These are phyloP conservation scores for Chrysochromulina parva DNA, from an alignment of 78 protist genomes.

Conservation along the genomic window DNA sequence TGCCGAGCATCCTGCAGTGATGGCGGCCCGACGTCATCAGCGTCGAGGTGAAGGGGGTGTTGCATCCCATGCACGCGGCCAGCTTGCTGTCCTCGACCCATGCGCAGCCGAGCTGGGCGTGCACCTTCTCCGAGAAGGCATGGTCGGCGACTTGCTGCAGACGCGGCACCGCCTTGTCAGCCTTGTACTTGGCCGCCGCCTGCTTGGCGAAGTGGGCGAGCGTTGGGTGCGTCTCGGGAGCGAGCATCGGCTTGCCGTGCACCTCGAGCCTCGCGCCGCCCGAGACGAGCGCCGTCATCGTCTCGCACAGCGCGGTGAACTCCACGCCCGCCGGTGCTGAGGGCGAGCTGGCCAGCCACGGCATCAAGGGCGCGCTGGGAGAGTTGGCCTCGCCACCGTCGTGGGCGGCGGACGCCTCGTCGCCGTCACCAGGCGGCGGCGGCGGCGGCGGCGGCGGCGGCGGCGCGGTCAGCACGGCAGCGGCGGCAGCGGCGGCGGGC, in stretches of 20 bases:
- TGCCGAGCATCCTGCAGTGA: neutral
- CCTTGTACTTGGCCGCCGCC: neutral
- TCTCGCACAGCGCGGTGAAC: neutral
- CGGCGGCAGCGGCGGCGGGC: neutral
- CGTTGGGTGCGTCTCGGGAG: neutral
- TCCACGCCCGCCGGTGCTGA: no score
- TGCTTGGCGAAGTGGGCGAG: neutral
- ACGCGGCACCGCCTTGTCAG: neutral
- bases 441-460: neutral
- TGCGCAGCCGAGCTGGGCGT: no score
- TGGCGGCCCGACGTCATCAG: neutral
- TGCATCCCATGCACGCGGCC: neutral
- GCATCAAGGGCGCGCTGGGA: no score
- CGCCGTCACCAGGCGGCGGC: no score
- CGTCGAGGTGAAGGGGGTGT: neutral
- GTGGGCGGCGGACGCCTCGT: no score
- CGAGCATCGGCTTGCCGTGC: neutral
- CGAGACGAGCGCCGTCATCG: neutral
- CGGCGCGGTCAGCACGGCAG: no score
- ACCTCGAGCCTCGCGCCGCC: neutral
- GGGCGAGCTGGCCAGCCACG: no score
- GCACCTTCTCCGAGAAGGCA: no score
- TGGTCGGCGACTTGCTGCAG: neutral
- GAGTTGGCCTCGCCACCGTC: no score
- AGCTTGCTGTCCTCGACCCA: neutral